These are phyloP conservation scores for Ustilago shanxiensis DNA, from an alignment of 1,284 basidiomycete genomes.

Conservation along the genomic window DNA sequence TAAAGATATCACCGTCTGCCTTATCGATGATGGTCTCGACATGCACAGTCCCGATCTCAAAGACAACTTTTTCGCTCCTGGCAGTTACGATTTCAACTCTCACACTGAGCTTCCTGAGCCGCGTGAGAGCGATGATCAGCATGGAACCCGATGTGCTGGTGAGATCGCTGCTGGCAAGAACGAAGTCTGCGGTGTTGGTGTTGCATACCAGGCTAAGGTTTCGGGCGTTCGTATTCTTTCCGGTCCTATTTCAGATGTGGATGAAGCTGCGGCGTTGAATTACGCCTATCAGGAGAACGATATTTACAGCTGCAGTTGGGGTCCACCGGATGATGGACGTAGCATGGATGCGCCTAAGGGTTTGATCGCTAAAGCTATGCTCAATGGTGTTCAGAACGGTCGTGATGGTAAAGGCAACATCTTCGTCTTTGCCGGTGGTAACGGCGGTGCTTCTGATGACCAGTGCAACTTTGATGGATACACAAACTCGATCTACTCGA, in stretches of 20 bases:
- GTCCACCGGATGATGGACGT: slow-evolving; percentile 92
- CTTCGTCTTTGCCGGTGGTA: slow-evolving; percentile 98
- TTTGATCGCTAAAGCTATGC: slow-evolving; percentile 91
- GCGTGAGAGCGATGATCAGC: slow-evolving; percentile 89
- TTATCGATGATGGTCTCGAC: slow-evolving; percentile 97
- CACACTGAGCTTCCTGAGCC: slow-evolving; percentile 89
- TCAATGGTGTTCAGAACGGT: slow-evolving; percentile 94
- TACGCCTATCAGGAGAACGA: slow-evolving; percentile 91
- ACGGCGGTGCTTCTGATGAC: slow-evolving; percentile 89
- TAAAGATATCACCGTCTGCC: slow-evolving; percentile 84
- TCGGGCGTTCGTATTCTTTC: slow-evolving; percentile 96
- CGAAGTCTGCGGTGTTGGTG: slow-evolving; percentile 92
- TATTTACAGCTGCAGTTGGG: slow-evolving; percentile 97
- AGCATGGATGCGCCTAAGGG: slow-evolving; percentile 95
- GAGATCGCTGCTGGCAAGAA: slow-evolving; percentile 98
- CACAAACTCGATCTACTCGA: slow-evolving; percentile 96
- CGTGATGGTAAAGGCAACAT: slow-evolving; percentile 90
- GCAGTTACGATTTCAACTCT: slow-evolving; percentile 98
- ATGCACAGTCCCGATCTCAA: slow-evolving; percentile 87
- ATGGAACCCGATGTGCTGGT: slow-evolving; percentile 97
- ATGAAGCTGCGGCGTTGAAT: slow-evolving; percentile 96
- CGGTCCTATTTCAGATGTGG: slow-evolving; percentile 95
- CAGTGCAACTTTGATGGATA: slow-evolving; percentile 99
- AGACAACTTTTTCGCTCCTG: slow-evolving; percentile 87
- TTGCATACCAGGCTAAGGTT: slow-evolving; percentile 90